A percentile compares a stretch with the other conserved stretches of the same genome.
Evolutionary conservation across 2,329 filamentous ascomycete species (phyloP).

Genomic region (Trichothecium roseum): DNA sequence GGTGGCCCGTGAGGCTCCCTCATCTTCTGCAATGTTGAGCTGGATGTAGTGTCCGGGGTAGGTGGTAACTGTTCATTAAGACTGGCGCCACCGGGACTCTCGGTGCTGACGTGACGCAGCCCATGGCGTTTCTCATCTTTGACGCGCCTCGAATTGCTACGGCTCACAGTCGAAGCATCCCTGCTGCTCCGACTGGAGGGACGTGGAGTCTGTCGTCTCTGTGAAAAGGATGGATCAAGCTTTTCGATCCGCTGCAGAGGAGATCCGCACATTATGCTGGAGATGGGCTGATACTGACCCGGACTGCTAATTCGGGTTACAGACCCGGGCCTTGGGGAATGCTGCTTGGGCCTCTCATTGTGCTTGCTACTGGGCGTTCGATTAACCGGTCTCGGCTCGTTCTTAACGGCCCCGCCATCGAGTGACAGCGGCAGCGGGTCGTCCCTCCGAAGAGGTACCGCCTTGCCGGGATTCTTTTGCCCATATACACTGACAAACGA

Average conservation of each 20-base stretch:
- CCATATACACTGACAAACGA: constrained; percentile 58
- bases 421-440: constrained; percentile 17
- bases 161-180: constrained; percentile 9
- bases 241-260: constrained; percentile 41
- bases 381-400: neutral
- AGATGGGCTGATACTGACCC: constrained; percentile 33
- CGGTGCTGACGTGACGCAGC: constrained; percentile 37
- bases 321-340: constrained; percentile 17
- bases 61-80: constrained; percentile 39
- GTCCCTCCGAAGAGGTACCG: constrained; percentile 14
- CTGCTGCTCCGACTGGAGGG: constrained; percentile 6
- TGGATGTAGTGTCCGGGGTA: constrained; percentile 50
- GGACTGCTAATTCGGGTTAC: constrained; percentile 17
- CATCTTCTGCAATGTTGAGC: constrained; percentile 39
- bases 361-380: too few species aligned
- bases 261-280: constrained; percentile 33
- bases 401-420: constrained; percentile 13
- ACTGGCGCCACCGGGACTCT: constrained; percentile 28
- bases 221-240: constrained; percentile 19
- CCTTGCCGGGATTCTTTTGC: constrained; percentile 20
- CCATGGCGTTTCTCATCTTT: constrained; percentile 38
- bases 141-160: constrained; percentile 12
- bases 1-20: constrained; percentile 41
- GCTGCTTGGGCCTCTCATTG: too few species aligned
- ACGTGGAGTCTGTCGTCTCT: constrained; percentile 17